These are phyloP conservation scores for Bremia lactucae DNA, from an alignment of 352 stramenopile genomes.

Conservation along the genomic window DNA sequence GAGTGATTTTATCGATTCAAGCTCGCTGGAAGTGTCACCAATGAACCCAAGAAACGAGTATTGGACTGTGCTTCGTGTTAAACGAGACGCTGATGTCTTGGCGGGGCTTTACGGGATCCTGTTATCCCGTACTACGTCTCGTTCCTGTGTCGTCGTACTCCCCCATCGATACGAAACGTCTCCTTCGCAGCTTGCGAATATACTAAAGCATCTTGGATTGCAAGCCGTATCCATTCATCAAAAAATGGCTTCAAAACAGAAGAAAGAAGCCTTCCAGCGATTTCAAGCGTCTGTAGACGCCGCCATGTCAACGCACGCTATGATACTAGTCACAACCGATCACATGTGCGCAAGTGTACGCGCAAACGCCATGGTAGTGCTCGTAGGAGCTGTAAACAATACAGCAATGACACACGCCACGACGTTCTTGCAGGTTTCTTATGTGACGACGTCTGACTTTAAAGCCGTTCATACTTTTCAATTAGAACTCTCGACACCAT, in stretches of 20 bases:
- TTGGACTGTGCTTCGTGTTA: slow-evolving; percentile 19
- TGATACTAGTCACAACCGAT: slow-evolving; percentile 54
- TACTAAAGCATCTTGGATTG: slow-evolving; percentile 47
- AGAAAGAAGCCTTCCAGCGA: slow-evolving; percentile 42
- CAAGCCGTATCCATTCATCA: slow-evolving; percentile 52
- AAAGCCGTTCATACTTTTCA: slow-evolving; percentile 19
- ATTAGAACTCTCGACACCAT: slow-evolving; percentile 16
- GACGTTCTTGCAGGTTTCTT: too few relatives aligned
- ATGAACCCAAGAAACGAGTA: too few relatives aligned
- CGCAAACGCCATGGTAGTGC: slow-evolving; percentile 23
- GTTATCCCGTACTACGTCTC: slow-evolving; percentile 26
- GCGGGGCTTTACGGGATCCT: slow-evolving; percentile 50
- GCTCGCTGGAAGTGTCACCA: too few relatives aligned
- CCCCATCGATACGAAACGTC: slow-evolving; percentile 23
- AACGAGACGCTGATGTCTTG: slow-evolving; percentile 29
- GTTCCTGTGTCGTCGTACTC: slow-evolving; percentile 39
- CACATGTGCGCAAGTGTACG: slow-evolving; percentile 33
- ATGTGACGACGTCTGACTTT: slow-evolving; percentile 29
- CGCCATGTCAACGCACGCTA: slow-evolving; percentile 7
- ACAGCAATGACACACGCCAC: too few relatives aligned
- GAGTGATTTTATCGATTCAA: too few relatives aligned
- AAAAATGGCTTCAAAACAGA: slow-evolving; percentile 53
- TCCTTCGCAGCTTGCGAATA: slow-evolving; percentile 24
- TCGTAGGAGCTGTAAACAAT: slow-evolving; percentile 17
- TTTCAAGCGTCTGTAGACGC: slow-evolving; percentile 8